Evolutionary conservation across 2,329 filamentous ascomycete genomes (phyloP).

Genomic region (Pyrenochaeta sp.): DNA sequence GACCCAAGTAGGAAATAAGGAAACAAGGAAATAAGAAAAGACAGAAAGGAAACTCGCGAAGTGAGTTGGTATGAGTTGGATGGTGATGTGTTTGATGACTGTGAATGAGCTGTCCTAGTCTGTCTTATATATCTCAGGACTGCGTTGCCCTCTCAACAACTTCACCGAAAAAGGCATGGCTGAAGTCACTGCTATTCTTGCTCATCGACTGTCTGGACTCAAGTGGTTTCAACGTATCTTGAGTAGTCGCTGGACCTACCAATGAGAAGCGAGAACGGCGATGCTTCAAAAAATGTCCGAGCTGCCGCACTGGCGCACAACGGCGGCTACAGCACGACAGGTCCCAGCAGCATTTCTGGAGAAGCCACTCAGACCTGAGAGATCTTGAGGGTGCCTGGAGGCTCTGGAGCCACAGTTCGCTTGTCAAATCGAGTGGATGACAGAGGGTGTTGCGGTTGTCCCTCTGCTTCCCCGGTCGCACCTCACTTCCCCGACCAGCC

Average conservation of each 20-base stretch:
- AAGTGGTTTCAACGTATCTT: constrained; percentile 46
- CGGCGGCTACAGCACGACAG: constrained; percentile 47
- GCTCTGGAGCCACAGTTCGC: constrained; percentile 32
- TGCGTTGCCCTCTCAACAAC: constrained; percentile 27
- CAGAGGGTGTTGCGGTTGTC: constrained; percentile 37
- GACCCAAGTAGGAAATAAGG: constrained; percentile 44
- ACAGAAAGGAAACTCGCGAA: constrained; percentile 45
- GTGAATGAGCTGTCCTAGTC: constrained; percentile 20
- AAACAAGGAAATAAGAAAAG: constrained; percentile 45
- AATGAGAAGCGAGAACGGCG: constrained; percentile 42
- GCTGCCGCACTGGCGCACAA: constrained; percentile 41
- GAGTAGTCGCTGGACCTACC: constrained; percentile 50
- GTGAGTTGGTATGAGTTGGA: constrained; percentile 41
- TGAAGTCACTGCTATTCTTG: constrained; percentile 46
- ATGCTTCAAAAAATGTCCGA: constrained; percentile 47
- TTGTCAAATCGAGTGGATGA: constrained; percentile 38
- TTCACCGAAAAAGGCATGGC: constrained; percentile 29
- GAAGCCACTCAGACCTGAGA: constrained; percentile 38
- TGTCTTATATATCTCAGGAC: constrained; percentile 39
- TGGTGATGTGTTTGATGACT: constrained; percentile 46
- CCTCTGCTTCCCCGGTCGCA: constrained; percentile 45
- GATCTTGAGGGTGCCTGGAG: constrained; percentile 24
- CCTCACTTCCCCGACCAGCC: constrained; percentile 38
- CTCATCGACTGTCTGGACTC: constrained; percentile 35
- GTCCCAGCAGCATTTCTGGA: constrained; percentile 33